Base-by-base conservation (phyloP, 2,329 filamentous ascomycete species). In the Aspergillus floridensis region DNA sequence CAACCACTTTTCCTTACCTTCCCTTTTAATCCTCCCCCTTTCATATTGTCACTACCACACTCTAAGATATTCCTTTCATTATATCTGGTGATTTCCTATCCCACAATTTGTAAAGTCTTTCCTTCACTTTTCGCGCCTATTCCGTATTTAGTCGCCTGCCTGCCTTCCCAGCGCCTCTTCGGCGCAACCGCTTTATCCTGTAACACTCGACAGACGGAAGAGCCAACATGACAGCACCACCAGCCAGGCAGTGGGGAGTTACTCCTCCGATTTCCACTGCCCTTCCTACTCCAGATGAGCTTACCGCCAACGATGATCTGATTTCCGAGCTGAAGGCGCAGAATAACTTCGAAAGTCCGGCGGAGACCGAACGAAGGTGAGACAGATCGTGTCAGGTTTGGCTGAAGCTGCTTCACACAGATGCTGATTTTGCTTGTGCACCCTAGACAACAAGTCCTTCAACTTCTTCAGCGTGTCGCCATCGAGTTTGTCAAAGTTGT, bases 401-500 rank as follows among this genome's bases (percentile, higher is more conserved):
- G 26, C 22, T 29, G n/a, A 14, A 19, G 16, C 22, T 31, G 19
- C n/a, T 50, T 32, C 49, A 19, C 19, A 6, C 26, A 38, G 58
- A 59, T 59, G 6, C 59, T 55, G 44, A 53, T 22, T 31, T 29
- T 1, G 22, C 12, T 24, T 29, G 10, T 24, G 10, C 46, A n/a
- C 31, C 32, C 47, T 63, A 93, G 90, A 73, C 81, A 88, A 66
- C 79, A 84, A 68, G 90, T 96, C 19, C 85, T 98, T 52, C 81
- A 84, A 35, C 88, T 90, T 32, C 83, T 99, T 21, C 90, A 96
- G 72, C 82, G 81, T 52, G 90, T 96, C 57, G 89, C 91, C 62
- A 82, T 93, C 71, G 91, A 93, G 67, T 96, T 99, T 69, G 91
- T 99, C 58, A 88, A 88, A 74, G 84, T 86, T 64, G 92, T 96